Percentiles rank a stretch among this genome's conserved stretches.
These are phyloP conservation scores for Cordyceps javanica DNA, from an alignment of 2,329 filamentous ascomycete genomes.

Conservation along the genomic window DNA sequence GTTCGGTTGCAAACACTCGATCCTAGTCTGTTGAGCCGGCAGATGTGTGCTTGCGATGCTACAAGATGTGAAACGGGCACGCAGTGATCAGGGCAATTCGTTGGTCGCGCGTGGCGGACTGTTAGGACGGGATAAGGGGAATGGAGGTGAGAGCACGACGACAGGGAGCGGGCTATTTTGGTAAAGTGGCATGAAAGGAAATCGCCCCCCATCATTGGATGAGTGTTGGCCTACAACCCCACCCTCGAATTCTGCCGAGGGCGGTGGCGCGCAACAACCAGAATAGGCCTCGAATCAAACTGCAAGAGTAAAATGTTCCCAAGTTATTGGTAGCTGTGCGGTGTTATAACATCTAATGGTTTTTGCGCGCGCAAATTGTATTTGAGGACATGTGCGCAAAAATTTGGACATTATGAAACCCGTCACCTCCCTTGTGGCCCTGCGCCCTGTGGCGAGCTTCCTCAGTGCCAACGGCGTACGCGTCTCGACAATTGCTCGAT, in stretches of 20 bases:
- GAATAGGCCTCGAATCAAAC: not conserved
- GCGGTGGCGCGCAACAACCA: constrained; percentile 25
- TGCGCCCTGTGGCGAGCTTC: constrained; percentile 27
- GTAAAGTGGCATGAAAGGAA: constrained; percentile 37
- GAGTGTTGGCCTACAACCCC: constrained; percentile 19
- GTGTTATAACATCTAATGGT: not conserved
- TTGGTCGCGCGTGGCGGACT: constrained; percentile 1
- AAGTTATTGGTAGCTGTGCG: not conserved
- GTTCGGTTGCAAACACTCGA: not conserved
- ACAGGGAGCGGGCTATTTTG: constrained; percentile 23
- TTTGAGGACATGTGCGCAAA: constrained; percentile 27
- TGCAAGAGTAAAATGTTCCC: not conserved
- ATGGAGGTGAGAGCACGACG: constrained; percentile 21
- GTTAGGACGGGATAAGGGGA: constrained; percentile 24
- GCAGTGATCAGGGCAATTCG: not conserved
- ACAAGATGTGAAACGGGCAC: not conserved
- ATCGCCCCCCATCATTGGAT: constrained; percentile 29
- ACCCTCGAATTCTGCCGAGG: constrained; percentile 29
- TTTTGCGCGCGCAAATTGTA: not conserved
- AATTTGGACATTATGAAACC: constrained; percentile 41
- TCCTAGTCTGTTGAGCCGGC: not conserved
- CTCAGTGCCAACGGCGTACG: constrained; percentile 25
- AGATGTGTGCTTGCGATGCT: not conserved
- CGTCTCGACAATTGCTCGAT: constrained; percentile 35
- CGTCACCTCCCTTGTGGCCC: constrained; percentile 29